Percentiles rank a stretch among this genome's conserved stretches.
These are phyloP conservation scores for Echinosophora koreensis DNA, from an alignment of 306 rosid genomes.

Conservation along the genomic window DNA sequence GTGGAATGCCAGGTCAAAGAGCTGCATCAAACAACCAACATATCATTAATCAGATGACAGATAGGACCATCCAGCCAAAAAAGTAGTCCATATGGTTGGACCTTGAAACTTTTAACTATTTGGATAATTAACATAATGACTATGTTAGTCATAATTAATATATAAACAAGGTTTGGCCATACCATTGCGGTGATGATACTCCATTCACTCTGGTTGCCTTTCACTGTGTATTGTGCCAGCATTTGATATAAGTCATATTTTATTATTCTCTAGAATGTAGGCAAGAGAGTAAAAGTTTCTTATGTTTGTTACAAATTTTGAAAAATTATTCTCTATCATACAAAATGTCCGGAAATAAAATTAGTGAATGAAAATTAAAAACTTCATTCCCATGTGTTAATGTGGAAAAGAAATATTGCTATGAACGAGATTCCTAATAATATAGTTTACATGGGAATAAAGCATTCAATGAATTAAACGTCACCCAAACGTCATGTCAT, in stretches of 20 bases:
- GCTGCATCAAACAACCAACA: constrained; percentile 44
- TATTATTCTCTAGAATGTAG: no score
- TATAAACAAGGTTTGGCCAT: constrained; percentile 30
- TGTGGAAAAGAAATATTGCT: no score
- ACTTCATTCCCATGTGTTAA: no score
- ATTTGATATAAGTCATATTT: no score
- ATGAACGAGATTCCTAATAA: no score
- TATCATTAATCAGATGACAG: constrained; percentile 35
- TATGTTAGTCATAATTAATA: constrained; percentile 17
- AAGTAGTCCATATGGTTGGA: constrained; percentile 43
- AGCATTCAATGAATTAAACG: no score
- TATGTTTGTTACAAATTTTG: no score
- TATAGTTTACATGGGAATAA: no score
- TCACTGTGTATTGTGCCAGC: constrained; percentile 19
- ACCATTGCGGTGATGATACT: constrained; percentile 28
- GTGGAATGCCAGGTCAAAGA: constrained; percentile 83
- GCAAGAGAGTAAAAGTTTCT: no score
- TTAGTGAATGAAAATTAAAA: no score
- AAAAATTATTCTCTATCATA: no score
- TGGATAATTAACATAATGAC: constrained; percentile 34
- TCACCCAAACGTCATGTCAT: background rate
- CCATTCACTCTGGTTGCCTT: constrained; percentile 17
- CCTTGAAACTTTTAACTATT: constrained; percentile 27
- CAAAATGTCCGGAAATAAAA: no score
- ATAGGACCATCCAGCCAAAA: constrained; percentile 45